Conservation (phyloP, 2,329 filamentous ascomycete genomes). For the Dothideomycetidae sp. region DNA sequence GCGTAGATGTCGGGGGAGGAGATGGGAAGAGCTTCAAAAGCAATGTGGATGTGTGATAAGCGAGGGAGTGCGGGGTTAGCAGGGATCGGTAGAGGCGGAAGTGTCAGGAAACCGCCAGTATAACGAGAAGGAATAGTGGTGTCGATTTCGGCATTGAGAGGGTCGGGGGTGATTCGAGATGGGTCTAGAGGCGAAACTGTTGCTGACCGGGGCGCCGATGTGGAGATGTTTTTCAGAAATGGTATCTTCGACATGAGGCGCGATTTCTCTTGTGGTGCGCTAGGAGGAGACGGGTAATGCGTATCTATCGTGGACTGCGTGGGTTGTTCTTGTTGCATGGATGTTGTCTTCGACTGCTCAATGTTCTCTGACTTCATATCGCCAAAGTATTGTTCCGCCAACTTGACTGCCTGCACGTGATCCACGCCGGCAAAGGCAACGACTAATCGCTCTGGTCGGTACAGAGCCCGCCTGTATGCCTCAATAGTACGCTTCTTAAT, state of each 20-base stretch:
- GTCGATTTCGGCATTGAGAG: constrained; percentile 36
- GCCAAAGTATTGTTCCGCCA: constrained; percentile 79
- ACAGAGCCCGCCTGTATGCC: constrained; percentile 71
- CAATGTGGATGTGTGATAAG: constrained; percentile 86
- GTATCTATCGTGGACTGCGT: constrained; percentile 22
- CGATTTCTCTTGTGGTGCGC: constrained; percentile 41
- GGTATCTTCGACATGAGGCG: constrained; percentile 69
- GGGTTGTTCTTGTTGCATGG: constrained; percentile 15
- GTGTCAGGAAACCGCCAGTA: constrained; percentile 81
- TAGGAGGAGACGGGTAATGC: constrained; percentile 26
- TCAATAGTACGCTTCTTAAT: constrained; percentile 64
- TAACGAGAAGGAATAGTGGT: constrained; percentile 60
- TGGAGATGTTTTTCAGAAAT: constrained; percentile 79
- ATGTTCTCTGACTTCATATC: constrained; percentile 51
- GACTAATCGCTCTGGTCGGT: constrained; percentile 79
- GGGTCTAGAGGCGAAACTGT: constrained; percentile 41
- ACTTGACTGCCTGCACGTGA: constrained; percentile 61
- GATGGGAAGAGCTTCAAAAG: constrained; percentile 89
- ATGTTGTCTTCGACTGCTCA: not conserved
- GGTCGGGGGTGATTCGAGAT: constrained; percentile 28
- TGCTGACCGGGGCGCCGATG: constrained; percentile 51
- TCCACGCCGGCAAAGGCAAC: constrained; percentile 88
- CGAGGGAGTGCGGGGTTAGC: constrained; percentile 62
- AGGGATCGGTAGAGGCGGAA: constrained; percentile 66
- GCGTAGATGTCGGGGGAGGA: constrained; percentile 88